A percentile compares a stretch with the other conserved stretches of the same genome.
phyloP scores from a whole-genome alignment of 495 filamentous ascomycete genomes.

The Xylaria acuta region DNA sequence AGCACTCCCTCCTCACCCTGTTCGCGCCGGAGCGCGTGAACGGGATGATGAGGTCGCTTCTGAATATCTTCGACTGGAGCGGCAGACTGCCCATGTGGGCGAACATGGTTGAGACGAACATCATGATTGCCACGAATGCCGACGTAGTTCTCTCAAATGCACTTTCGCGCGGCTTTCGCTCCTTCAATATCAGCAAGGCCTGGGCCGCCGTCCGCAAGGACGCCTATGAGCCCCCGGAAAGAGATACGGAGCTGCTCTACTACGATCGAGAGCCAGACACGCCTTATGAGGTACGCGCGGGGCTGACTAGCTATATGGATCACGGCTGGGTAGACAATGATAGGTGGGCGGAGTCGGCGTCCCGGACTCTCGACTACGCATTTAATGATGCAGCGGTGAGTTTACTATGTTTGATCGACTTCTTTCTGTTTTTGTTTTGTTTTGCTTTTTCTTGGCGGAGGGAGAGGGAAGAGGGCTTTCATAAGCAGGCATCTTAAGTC shows the following conservation, averaged over 20 bases:
- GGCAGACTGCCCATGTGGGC: conserved; percentile 44
- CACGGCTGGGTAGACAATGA: conserved; percentile 46
- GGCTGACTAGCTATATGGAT: conserved; percentile 41
- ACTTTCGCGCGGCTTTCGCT: conserved; percentile 39
- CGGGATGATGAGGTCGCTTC: conserved; percentile 41
- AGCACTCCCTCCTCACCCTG: conserved; percentile 40
- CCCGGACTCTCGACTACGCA: conserved; percentile 42
- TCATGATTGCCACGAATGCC: conserved; percentile 45
- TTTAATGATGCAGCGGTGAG: conserved; percentile 39
- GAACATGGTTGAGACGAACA: conserved; percentile 45
- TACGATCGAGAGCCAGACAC: conserved; percentile 42
- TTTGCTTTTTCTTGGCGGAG: neutral
- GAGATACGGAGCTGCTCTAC: conserved; percentile 40
- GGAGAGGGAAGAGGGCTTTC: too few species aligned
- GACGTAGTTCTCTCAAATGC: conserved; percentile 44
- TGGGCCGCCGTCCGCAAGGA: conserved; percentile 41
- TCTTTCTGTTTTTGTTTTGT: neutral
- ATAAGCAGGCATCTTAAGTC: neutral
- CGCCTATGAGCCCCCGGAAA: conserved; percentile 41
- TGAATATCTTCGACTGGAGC: conserved; percentile 42
- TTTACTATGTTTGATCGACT: neutral
- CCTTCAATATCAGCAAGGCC: conserved; percentile 40
- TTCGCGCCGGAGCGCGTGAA: conserved; percentile 42
- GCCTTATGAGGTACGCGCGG: conserved; percentile 40
- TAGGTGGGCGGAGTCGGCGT: conserved; percentile 41